Evolutionary conservation across 2,329 filamentous ascomycete genomes (phyloP).

Genomic region (Sporothrix inflata): DNA sequence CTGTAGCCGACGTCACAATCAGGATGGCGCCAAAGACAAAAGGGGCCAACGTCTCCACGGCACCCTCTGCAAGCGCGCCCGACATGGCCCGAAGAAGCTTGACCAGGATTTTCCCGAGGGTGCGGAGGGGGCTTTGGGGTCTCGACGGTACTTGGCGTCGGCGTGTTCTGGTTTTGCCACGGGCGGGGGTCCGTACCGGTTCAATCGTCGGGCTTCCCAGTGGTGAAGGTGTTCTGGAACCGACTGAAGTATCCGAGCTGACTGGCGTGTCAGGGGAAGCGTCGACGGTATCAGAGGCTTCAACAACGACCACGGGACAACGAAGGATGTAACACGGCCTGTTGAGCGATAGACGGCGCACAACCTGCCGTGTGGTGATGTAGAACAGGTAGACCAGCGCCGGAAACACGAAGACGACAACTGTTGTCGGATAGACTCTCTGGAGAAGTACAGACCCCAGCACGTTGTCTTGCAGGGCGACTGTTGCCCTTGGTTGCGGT

Average conservation of each 20-base stretch:
- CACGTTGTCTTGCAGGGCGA: not conserved
- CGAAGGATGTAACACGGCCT: not conserved
- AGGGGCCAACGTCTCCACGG: conserved; percentile 27
- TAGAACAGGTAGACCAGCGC: conserved; percentile 4
- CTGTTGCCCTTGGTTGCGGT: no score
- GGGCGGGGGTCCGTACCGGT: not conserved
- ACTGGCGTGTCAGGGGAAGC: not conserved
- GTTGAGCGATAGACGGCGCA: not conserved
- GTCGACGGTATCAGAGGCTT: not conserved
- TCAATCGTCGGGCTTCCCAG: not conserved
- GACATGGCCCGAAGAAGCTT: not conserved
- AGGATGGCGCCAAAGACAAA: conserved; percentile 29
- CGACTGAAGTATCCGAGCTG: not conserved
- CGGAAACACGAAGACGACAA: not conserved
- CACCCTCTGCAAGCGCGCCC: not conserved
- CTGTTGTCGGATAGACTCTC: not conserved
- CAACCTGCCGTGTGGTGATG: not conserved
- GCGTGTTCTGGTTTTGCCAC: not conserved
- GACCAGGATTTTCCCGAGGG: not conserved
- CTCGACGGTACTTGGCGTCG: not conserved
- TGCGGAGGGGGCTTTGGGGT: not conserved
- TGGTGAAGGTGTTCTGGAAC: not conserved
- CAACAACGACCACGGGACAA: no score
- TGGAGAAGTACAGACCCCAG: not conserved
- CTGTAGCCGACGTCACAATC: conserved; percentile 26